These are phyloP conservation scores for Terfezia claveryi DNA, from an alignment of 495 filamentous ascomycete genomes.

Conservation along the genomic window DNA sequence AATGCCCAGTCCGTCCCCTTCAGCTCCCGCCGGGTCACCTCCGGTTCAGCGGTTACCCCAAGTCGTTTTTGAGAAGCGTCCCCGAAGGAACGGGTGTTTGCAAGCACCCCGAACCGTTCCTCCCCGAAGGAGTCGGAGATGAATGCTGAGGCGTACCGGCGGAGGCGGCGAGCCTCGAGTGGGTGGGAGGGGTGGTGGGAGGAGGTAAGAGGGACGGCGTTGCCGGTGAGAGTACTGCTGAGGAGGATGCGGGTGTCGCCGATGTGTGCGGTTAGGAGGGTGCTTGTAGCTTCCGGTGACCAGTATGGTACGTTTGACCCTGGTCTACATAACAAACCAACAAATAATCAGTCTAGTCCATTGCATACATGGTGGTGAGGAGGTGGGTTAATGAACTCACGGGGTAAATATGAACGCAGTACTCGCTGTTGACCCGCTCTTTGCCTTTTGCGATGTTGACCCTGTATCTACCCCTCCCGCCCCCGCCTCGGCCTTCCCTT, in stretches of 20 bases:
- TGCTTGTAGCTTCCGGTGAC: slow-evolving; percentile 67
- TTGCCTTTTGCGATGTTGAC: slow-evolving; percentile 35
- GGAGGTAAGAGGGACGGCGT: slow-evolving; percentile 55
- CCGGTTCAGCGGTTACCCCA: slow-evolving; percentile 82
- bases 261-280: slow-evolving; percentile 70
- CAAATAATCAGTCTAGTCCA: too few species aligned
- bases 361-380: too few species aligned
- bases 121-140: slow-evolving; percentile 93
- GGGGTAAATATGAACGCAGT: slow-evolving; percentile 79
- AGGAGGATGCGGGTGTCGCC: slow-evolving; percentile 82
- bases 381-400: slow-evolving; percentile 20
- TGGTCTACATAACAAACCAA: not conserved
- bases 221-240: slow-evolving; percentile 56
- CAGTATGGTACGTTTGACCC: slow-evolving; percentile 49
- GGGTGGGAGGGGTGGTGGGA: slow-evolving; percentile 84
- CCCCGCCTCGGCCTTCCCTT: too few species aligned
- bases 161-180: slow-evolving; percentile 55
- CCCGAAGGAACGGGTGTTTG: slow-evolving; percentile 84
- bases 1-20: slow-evolving; percentile 67
- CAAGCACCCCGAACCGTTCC: slow-evolving; percentile 79
- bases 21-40: slow-evolving; percentile 52
- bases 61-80: slow-evolving; percentile 79
- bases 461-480: slow-evolving; percentile 8
- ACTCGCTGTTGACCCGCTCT: slow-evolving; percentile 77
- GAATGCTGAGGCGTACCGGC: slow-evolving; percentile 66